These are phyloP conservation scores for Endogone sp. DNA, from an alignment of 192 early-diverging fungal genomes.

Conservation along the genomic window DNA sequence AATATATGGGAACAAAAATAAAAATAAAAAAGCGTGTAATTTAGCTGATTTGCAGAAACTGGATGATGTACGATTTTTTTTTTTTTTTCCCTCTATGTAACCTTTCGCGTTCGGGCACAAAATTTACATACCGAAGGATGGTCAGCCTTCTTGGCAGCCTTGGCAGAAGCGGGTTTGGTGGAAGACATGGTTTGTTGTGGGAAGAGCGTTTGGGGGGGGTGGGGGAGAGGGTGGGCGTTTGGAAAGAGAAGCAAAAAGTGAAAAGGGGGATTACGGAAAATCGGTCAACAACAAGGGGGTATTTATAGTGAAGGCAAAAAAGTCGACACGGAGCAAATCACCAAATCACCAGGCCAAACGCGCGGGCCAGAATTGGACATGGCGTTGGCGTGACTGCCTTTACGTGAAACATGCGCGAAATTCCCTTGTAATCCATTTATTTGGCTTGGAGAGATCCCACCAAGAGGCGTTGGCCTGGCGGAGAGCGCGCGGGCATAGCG, in stretches of 20 bases:
- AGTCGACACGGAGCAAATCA: background rate
- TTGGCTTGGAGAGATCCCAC: too few species aligned
- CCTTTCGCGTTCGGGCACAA: background rate
- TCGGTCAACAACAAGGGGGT: background rate
- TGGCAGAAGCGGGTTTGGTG: conserved; percentile 5
- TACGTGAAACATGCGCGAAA: background rate
- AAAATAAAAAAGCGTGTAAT: too few species aligned
- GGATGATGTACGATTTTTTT: background rate
- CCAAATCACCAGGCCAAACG: background rate
- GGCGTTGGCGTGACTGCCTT: background rate
- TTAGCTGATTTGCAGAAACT: background rate
- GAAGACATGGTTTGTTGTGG: conserved; percentile 3
- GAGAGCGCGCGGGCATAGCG: too few species aligned
- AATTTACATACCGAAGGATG: conserved; percentile 23
- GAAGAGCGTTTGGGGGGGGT: background rate
- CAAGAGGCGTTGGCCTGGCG: too few species aligned
- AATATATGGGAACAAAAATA: too few species aligned
- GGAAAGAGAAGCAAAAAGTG: background rate
- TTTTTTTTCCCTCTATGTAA: background rate
- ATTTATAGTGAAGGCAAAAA: background rate
- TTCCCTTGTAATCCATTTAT: background rate
- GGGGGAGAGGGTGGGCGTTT: background rate
- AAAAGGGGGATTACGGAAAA: background rate
- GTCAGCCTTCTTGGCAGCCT: conserved; percentile 23
- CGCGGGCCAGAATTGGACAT: background rate